Evolutionary conservation across 148 eudicot species (phyloP).

Genomic region (Vaccinium macrocarpon): DNA sequence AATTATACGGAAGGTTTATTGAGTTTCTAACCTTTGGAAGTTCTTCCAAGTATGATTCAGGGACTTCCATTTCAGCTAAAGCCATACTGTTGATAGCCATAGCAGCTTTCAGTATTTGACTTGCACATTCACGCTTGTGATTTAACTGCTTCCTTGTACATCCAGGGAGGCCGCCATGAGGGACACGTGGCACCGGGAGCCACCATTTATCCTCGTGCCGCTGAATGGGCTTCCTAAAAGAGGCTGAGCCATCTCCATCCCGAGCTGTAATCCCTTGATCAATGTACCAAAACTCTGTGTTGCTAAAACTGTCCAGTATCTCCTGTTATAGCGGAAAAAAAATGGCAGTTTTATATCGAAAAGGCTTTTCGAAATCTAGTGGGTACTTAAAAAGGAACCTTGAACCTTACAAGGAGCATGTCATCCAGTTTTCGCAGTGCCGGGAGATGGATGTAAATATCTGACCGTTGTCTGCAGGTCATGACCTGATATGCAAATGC

Average conservation of each 20-base stretch:
- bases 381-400: background rate
- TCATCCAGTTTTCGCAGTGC: constrained; percentile 90
- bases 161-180: constrained; percentile 74
- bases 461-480: constrained; percentile 80
- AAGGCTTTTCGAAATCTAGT: background rate
- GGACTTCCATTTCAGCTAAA: constrained; percentile 91
- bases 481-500: constrained; percentile 54
- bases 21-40: constrained; percentile 74
- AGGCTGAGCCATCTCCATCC: constrained; percentile 70
- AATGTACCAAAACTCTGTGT: constrained; percentile 91
- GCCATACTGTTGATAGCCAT: constrained; percentile 72
- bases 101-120: constrained; percentile 88
- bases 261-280: constrained; percentile 78
- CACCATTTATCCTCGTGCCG: constrained; percentile 96
- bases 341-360: background rate
- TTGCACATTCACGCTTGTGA: constrained; percentile 83
- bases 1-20: background rate
- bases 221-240: constrained; percentile 59
- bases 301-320: constrained; percentile 67
- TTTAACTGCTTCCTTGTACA: constrained; percentile 59
- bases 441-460: constrained; percentile 80
- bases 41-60: constrained; percentile 77
- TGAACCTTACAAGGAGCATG: constrained; percentile 72
- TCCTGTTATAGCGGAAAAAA: constrained; percentile 51
- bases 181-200: constrained; percentile 95